Conservation (phyloP, 176 grass and related monocot species). For the Guadua angustifolia region DNA sequence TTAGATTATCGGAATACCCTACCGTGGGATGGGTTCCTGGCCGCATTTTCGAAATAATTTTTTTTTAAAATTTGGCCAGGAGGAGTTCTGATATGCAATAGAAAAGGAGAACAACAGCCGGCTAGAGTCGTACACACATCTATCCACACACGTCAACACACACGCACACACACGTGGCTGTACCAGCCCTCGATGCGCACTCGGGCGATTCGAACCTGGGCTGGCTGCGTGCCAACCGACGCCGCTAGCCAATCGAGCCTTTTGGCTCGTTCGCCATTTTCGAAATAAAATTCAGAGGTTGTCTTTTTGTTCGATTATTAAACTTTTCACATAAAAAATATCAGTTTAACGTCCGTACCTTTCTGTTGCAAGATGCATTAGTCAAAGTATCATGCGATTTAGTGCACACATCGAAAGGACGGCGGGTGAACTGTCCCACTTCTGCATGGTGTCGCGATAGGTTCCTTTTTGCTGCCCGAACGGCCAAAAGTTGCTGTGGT, state of each 20-base stretch:
- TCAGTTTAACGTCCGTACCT: neutral
- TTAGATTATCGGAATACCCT: neutral
- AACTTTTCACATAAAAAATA: neutral
- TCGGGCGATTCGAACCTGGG: no score
- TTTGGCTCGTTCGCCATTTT: no score
- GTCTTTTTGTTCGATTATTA: neutral
- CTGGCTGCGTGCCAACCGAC: no score
- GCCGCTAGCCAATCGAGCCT: no score
- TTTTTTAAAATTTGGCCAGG: no score
- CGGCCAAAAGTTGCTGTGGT: neutral
- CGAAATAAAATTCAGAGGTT: neutral
- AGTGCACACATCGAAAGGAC: neutral
- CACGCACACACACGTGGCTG: no score
- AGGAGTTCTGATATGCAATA: no score
- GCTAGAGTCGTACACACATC: no score
- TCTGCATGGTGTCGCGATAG: neutral
- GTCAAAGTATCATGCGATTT: conserved; percentile 17
- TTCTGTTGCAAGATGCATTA: neutral
- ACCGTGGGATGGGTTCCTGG: neutral
- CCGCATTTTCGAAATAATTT: conserved; percentile 5
- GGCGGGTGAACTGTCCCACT: conserved; percentile 33
- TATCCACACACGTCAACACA: no score
- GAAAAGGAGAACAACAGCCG: no score
- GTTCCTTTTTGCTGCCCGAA: neutral
- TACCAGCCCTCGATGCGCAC: no score